These are phyloP conservation scores for Chalciporus pseudorubinellus DNA, from an alignment of 768 basidiomycete genomes.

Conservation along the genomic window DNA sequence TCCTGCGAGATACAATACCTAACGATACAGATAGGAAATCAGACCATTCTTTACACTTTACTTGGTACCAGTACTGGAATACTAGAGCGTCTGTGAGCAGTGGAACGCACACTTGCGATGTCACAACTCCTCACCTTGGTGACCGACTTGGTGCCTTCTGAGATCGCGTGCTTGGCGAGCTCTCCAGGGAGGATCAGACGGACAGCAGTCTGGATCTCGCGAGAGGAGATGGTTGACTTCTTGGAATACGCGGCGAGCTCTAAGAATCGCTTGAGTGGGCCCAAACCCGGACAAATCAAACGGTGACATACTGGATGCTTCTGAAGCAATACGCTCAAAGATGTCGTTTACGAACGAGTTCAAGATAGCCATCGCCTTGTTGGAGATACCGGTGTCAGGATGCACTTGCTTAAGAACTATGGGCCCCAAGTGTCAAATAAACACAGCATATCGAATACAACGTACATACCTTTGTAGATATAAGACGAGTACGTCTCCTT, in stretches of 20 bases:
- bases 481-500: constrained; percentile 95
- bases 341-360: constrained; percentile 97
- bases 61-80: constrained; percentile 72
- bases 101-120: background rate
- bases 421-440: constrained; percentile 1
- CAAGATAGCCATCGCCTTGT: constrained; percentile 97
- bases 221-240: constrained; percentile 97
- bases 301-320: constrained; percentile 73
- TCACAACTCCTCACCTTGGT: constrained; percentile 58
- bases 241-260: constrained; percentile 97
- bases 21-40: constrained; percentile 26
- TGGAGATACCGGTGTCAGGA: constrained; percentile 98
- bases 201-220: constrained; percentile 97
- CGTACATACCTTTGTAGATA: constrained; percentile 78
- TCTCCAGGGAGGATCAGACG: constrained; percentile 96
- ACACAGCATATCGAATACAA: background rate
- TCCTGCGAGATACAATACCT: constrained; percentile 22
- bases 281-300: background rate
- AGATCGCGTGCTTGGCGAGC: constrained; percentile 71
- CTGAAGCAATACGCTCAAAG: constrained; percentile 89
- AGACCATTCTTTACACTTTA: constrained; percentile 31
- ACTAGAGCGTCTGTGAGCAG: constrained; percentile 40
- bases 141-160: constrained; percentile 91
- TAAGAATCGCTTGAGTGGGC: constrained; percentile 25
- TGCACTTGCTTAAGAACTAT: constrained; percentile 96